A percentile compares a stretch with the other conserved stretches of the same genome.
phyloP scores from a whole-genome alignment of 1,284 basidiomycete genomes.

The Amylostereum chailletii region DNA sequence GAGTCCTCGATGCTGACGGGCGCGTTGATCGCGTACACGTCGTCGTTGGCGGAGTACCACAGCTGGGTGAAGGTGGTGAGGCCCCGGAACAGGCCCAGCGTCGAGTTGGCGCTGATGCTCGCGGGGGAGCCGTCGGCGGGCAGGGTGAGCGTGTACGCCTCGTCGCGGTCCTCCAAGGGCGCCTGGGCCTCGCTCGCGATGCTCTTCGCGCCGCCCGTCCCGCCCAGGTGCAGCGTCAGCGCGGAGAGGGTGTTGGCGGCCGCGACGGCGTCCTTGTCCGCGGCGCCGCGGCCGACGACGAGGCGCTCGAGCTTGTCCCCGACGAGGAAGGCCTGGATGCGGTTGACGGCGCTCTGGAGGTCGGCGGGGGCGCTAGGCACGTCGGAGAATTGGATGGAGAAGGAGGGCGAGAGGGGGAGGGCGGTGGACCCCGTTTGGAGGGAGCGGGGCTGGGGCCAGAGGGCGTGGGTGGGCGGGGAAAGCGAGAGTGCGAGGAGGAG shows the following conservation, averaged over 20 bases:
- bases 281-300: conserved; percentile 39
- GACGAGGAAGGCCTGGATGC: conserved; percentile 28
- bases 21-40: conserved; percentile 48
- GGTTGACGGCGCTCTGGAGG: conserved; percentile 33
- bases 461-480: conserved; percentile 19
- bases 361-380: conserved; percentile 32
- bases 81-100: conserved; percentile 74
- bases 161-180: conserved; percentile 32
- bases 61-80: conserved; percentile 80
- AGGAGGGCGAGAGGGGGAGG: conserved; percentile 40
- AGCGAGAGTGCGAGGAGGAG: not conserved
- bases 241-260: conserved; percentile 19
- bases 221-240: conserved; percentile 35
- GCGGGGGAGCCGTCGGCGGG: conserved; percentile 54
- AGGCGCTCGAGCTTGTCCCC: conserved; percentile 38
- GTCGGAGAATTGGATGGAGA: conserved; percentile 29
- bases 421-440: conserved; percentile 40
- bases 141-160: conserved; percentile 59
- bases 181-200: conserved; percentile 50
- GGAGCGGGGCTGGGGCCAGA: conserved; percentile 58
- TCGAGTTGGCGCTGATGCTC: conserved; percentile 57
- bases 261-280: conserved; percentile 24
- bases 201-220: conserved; percentile 12
- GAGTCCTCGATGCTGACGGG: conserved; percentile 55
- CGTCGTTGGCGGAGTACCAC: conserved; percentile 47